Evolutionary conservation across 257 asterid genomes (phyloP), one percentile per base, ranked within the genome.

Genomic region (Solanum pimpinellifolium): DNA sequence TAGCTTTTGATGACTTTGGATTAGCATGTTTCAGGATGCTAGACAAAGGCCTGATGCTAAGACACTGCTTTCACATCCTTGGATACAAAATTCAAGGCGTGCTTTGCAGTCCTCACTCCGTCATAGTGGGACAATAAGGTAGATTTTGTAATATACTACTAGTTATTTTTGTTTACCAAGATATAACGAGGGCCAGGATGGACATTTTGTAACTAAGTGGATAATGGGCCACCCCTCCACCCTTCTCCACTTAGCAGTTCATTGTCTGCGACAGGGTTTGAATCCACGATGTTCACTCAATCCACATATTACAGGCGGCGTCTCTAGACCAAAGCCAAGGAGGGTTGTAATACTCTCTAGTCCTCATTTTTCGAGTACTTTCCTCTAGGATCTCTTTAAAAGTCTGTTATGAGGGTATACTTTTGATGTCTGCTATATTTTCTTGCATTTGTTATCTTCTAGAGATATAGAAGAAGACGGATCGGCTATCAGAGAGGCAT

Each of bases 1-100:
- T 20, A 52, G 68, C 29, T 85, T 62, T 18, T 84, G 86, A 66
- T 93, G 78, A 89, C 86, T 49, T 73, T 86, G 83, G 65, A 73
- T 49, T 73, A 86, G 87, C 83, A 83, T 84, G 65, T 91, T 92
- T 92, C 98, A 97, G 99, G 99, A 97, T 93, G 97, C 99, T 86
- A 94, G 99, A 84, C 99, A 95, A 92, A 96, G 99, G 93, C 99
- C 99, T 29, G 99, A 96, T 90, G 99, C 99, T 35, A 97, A 92
- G 93, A 93, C 98, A 18, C 90, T 97, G 87, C 98, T 97, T 90
- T 96, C 97, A 91, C 99, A 97, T 88, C 98, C 99, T 88, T 97
- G 99, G 99, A 95, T 97, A 88, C 96, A 94, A 92, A 96, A 95
- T 89, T 97, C 99, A 66, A 96, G 99, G 89, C 97, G 99, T 85